Evolutionary conservation across 305 asterid species (phyloP), one percentile per base, ranked within the genome.

Genomic region (Solanum hybrid): DNA sequence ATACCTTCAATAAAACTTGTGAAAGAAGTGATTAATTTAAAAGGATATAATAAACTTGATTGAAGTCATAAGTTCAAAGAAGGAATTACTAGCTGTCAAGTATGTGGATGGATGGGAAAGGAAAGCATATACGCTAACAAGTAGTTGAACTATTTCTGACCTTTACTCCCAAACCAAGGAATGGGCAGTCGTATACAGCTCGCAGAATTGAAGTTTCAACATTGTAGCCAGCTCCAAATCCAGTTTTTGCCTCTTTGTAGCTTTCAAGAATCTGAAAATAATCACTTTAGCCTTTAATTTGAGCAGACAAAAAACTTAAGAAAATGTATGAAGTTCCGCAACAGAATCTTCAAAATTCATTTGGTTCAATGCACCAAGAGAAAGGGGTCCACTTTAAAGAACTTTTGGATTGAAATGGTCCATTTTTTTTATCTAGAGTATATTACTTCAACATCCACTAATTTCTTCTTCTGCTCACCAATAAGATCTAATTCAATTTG

Each of bases 161-260:
- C 97, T 97, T 93, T 79, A 95, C 91, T 91, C 94, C 95, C 86
- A 92, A 92, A 87, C 95, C 96, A 90, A 96, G 93, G 93, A 96
- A 97, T 91, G 99, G 98, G 94, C 98, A 97, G 89, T 95, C 99
- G 72, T 94, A 93, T 77, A 93, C 94, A 77, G 99, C 98, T 91
- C 87, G 95, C 89, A 91, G 89, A 93, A 97, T 92, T 89, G 99
- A 96, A 86, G 94, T 92, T 92, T 94, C 95, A 90, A 96, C 89
- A 89, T 91, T 92, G 93, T 93, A 91, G 89, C 97, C 98, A 90
- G 97, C 94, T 89, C 99, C 99, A 94, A 95, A 97, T 78, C 98
- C 99, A 92, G 97, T 92, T 92, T 94, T 95, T 34, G 98, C 98
- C 90, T 95, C 97, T 88, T 90, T 93, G 70, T 91, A 93, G 61